Conservation (phyloP, 2,329 filamentous ascomycete species). For the Cylindrodendrum hubeiense region DNA sequence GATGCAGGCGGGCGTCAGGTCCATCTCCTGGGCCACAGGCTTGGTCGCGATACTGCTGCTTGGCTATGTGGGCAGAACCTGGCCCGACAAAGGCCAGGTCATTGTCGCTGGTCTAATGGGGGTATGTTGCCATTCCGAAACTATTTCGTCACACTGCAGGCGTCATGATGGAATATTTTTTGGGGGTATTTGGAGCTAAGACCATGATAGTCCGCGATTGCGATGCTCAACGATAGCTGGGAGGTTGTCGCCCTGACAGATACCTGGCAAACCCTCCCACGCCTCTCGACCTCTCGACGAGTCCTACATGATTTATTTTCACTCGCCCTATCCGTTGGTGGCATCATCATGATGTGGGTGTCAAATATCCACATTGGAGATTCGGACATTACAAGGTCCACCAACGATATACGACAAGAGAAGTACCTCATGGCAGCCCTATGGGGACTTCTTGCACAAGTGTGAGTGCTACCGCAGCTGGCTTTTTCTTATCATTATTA, state of each 20-base stretch:
- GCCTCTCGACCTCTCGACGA: constrained; percentile 44
- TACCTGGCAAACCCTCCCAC: constrained; percentile 40
- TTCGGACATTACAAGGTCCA: constrained; percentile 3
- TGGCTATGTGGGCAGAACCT: constrained; percentile 48
- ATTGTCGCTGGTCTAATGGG: constrained; percentile 48
- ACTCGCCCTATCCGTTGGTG: constrained; percentile 49
- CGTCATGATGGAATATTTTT: background rate
- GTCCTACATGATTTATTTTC: constrained; percentile 50
- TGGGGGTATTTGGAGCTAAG: background rate
- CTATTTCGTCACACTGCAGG: background rate
- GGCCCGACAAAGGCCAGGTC: constrained; percentile 45
- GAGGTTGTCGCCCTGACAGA: constrained; percentile 48
- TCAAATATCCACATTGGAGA: constrained; percentile 42
- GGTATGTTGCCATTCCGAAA: constrained; percentile 29
- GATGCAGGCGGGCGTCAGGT: constrained; percentile 41
- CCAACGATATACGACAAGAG: constrained; percentile 31
- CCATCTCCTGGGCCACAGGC: constrained; percentile 48
- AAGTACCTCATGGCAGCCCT: constrained; percentile 36
- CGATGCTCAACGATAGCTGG: constrained; percentile 55
- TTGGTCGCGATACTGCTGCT: constrained; percentile 49
- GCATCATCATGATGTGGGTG: constrained; percentile 50
- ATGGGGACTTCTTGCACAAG: constrained; percentile 38
- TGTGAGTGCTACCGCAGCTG: constrained; percentile 37
- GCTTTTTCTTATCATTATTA: background rate
- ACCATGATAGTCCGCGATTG: constrained; percentile 42